Evolutionary conservation across 148 eudicot genomes (phyloP).

Genomic region (Linanthus parryae): DNA sequence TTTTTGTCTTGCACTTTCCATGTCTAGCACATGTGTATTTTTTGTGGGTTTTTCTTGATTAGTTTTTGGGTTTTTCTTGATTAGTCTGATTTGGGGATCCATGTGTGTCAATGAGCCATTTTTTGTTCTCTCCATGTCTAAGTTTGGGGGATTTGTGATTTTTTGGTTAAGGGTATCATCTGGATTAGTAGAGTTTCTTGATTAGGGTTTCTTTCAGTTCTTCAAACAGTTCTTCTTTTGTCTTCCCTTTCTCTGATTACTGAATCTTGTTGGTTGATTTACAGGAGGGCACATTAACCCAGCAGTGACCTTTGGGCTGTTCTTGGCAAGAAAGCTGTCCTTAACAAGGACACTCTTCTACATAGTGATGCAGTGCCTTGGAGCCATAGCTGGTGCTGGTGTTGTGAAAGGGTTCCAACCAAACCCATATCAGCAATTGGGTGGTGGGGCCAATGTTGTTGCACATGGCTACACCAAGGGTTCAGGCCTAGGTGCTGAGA

Average conservation of each 20-base stretch:
- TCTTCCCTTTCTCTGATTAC: too few relatives aligned
- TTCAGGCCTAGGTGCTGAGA: conserved; percentile 88
- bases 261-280: neutral
- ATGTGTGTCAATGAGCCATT: too few relatives aligned
- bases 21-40: too few relatives aligned
- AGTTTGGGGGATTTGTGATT: too few relatives aligned
- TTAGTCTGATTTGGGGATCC: too few relatives aligned
- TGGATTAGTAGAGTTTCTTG: too few relatives aligned
- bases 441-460: conserved; percentile 77
- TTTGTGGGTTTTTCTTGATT: too few relatives aligned
- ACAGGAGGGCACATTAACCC: conserved; percentile 94
- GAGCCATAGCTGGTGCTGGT: conserved; percentile 89
- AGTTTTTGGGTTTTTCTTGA: too few relatives aligned
- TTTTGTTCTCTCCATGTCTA: neutral
- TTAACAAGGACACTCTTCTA: conserved; percentile 79
- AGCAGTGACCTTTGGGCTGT: conserved; percentile 81
- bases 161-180: too few relatives aligned
- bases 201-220: too few relatives aligned
- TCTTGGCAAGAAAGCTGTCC: conserved; percentile 78
- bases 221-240: too few relatives aligned
- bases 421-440: conserved; percentile 15
- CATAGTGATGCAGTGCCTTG: conserved; percentile 84
- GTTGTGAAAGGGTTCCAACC: conserved; percentile 71
- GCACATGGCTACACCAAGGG: conserved; percentile 77
- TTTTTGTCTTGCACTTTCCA: too few relatives aligned